These are phyloP conservation scores for Corylus americana DNA, from an alignment of 306 rosid species.

Conservation along the genomic window DNA sequence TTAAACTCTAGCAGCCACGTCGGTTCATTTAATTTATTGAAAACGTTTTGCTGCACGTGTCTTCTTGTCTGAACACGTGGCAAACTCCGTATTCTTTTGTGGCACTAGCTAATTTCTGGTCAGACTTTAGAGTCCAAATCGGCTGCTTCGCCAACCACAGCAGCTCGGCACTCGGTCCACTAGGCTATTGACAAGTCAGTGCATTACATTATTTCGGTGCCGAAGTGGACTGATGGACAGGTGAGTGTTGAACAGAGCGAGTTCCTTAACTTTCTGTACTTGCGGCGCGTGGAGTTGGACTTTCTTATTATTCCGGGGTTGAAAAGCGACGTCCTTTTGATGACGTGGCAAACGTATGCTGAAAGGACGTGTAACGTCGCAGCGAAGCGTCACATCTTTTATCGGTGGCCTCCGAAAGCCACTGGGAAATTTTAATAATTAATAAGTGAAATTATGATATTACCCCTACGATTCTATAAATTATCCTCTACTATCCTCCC, in stretches of 20 bases:
- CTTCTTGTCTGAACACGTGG: neutral
- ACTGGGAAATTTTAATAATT: neutral
- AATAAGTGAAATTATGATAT: neutral
- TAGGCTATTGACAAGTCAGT: slow-evolving; percentile 5
- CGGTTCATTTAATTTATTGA: too few species aligned
- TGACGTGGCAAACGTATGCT: slow-evolving; percentile 25
- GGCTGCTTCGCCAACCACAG: neutral
- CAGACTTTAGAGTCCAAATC: neutral
- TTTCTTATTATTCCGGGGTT: neutral
- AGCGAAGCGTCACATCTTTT: slow-evolving; percentile 14
- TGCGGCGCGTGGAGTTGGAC: neutral
- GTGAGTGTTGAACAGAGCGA: slow-evolving; percentile 14
- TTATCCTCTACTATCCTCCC: too few species aligned
- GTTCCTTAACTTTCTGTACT: neutral
- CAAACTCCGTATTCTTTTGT: slow-evolving; percentile 7
- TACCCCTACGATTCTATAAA: neutral
- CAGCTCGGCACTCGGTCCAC: neutral
- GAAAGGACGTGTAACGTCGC: neutral
- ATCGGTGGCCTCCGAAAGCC: slow-evolving; percentile 2
- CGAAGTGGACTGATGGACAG: neutral
- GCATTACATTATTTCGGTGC: neutral
- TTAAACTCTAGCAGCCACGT: too few species aligned
- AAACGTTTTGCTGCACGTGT: too few species aligned
- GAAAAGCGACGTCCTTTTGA: neutral
- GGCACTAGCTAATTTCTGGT: neutral